phyloP scores from a whole-genome alignment of 75 land plant genomes.

The Pinus taeda region DNA sequence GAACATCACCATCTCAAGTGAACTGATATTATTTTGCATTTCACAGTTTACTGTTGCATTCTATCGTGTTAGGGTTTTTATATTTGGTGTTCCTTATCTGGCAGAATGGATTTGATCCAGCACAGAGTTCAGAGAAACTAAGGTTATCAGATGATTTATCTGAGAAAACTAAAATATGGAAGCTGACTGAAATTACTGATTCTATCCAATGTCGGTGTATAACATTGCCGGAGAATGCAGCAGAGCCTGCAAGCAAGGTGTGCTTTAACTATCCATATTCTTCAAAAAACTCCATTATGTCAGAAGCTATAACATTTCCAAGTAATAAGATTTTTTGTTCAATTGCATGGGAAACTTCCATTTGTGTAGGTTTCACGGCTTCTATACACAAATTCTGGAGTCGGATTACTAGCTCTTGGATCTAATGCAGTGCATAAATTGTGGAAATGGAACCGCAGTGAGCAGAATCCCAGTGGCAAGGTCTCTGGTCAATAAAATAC shows the following conservation, averaged over 20 bases:
- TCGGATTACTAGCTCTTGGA: slow-evolving; percentile 53
- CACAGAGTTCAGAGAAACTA: slow-evolving; percentile 65
- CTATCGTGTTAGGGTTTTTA: neutral
- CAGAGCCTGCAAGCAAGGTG: slow-evolving; percentile 49
- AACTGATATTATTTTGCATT: neutral
- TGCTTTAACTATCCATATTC: neutral
- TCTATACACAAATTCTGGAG: slow-evolving; percentile 75
- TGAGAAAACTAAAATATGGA: slow-evolving; percentile 69
- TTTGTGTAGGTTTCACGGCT: slow-evolving; percentile 52
- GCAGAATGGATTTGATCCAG: slow-evolving; percentile 54
- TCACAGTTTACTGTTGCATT: neutral
- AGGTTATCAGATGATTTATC: slow-evolving; percentile 50
- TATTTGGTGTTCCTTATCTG: slow-evolving; percentile 6
- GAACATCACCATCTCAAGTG: neutral
- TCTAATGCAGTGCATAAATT: slow-evolving; percentile 72
- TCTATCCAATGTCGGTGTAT: slow-evolving; percentile 43
- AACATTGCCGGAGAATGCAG: slow-evolving; percentile 53
- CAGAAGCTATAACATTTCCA: neutral
- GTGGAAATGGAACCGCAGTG: slow-evolving; percentile 73
- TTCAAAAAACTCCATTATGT: neutral
- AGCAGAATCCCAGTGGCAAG: slow-evolving; percentile 41
- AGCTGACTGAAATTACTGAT: slow-evolving; percentile 61
- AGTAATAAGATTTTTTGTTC: slow-evolving; percentile 6
- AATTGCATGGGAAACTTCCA: slow-evolving; percentile 2
- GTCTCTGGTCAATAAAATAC: slow-evolving; percentile 17